Conservation (phyloP, 805 yeast species). For the Candida schatavii region DNA sequence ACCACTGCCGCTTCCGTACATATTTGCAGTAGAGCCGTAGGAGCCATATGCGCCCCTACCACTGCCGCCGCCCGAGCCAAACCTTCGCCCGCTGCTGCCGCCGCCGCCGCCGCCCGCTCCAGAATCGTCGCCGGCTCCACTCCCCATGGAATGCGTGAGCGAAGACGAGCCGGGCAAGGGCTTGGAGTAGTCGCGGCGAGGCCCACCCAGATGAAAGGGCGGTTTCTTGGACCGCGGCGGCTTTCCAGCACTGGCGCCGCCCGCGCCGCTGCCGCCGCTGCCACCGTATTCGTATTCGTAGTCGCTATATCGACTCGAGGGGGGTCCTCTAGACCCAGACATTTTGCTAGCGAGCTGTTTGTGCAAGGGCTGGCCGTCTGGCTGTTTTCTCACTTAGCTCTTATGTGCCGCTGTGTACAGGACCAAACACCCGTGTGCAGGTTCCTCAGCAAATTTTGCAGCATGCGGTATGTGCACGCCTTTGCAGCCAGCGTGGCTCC, state of each 20-base stretch:
- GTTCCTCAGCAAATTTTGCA: too few relatives aligned
- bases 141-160: conserved; percentile 5
- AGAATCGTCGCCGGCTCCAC: conserved; percentile 2
- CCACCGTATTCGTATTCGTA: conserved; percentile 4
- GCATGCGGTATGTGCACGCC: too few relatives aligned
- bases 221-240: conserved; percentile 2
- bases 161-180: conserved; percentile 5
- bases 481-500: too few relatives aligned
- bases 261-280: conserved; percentile 1
- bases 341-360: neutral
- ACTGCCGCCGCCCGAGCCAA: conserved; percentile 1
- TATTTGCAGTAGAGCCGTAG: neutral
- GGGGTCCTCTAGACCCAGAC: conserved; percentile 4
- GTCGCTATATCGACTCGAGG: conserved; percentile 5
- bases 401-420: neutral
- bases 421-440: too few relatives aligned
- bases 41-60: conserved; percentile 6
- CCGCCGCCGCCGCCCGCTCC: conserved; percentile 6
- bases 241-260: neutral
- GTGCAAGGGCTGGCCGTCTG: neutral
- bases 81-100: conserved; percentile 3
- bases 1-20: neutral
- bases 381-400: neutral
- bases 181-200: conserved; percentile 3
- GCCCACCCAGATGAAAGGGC: conserved; percentile 2